Evolutionary conservation across 73 alveolate genomes (phyloP), one percentile per base, ranked within the genome.

Genomic region (Paraurostyla sp.): DNA sequence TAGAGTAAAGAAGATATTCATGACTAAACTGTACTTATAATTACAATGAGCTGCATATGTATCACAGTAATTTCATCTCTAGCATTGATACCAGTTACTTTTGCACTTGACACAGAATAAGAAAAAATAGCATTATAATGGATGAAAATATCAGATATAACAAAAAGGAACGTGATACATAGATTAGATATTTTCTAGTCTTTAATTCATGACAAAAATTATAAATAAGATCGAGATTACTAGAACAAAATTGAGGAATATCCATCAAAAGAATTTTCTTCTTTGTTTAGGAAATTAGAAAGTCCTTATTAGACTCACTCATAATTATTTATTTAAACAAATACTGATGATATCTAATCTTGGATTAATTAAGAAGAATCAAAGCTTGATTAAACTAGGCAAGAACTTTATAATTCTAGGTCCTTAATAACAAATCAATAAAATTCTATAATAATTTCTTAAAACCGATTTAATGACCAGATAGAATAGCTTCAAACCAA

Each of bases 41-140:
- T 73, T 3, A 48, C 71, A 6, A 48, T 73, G 71, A 23, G 40
- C 0, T 73, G 86, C 46, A 46, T 73, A 13, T 51, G 62, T 6
- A 27, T 73, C 9, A 73, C 86, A 3, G 1, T 73, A 0, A 13
- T 49, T 45, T 73, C 86, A 6, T 48, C 86, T 2, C 0, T 73
- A 45, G 6, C 35, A 13, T 36, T 73, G 20, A 25, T 73, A 2
- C 86, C 86, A n/a, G 71, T 73, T 7, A 73, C 86, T 13, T 73
- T 73, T 49, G 32, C 65, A 4, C 35, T 73, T 33, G 86, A 73
- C 38, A 73, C 35, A 3, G 86, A 73, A 73, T 73, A 73, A 30
- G 86, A 73, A 30, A 36, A 48, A 4, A 73, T 73, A n/a, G 71
- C 29, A 15, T 45, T 11, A 73, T 25, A 73, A 36, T 73, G 86